These are phyloP conservation scores for Parastagonospora nodorum DNA, from an alignment of 2,329 filamentous ascomycete species.

Conservation along the genomic window DNA sequence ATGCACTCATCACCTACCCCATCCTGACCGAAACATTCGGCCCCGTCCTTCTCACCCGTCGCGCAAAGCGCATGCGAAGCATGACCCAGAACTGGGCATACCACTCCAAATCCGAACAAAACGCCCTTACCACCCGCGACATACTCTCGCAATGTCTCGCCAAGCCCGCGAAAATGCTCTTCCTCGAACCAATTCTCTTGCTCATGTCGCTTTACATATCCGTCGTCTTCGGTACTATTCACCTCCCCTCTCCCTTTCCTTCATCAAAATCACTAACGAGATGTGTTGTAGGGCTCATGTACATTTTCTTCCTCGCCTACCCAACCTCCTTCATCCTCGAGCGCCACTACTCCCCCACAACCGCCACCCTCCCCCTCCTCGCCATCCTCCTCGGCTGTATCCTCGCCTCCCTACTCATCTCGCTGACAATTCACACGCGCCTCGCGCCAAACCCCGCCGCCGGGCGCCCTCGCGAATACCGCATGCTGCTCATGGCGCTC, in stretches of 20 bases:
- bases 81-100: constrained; percentile 55
- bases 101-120: constrained; percentile 53
- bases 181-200: constrained; percentile 11
- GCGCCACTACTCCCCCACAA: constrained; percentile 35
- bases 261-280: no score
- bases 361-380: constrained; percentile 42
- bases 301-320: constrained; percentile 55
- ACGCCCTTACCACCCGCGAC: constrained; percentile 43
- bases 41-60: constrained; percentile 54
- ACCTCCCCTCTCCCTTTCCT: no score
- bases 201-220: constrained; percentile 4
- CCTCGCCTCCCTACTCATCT: constrained; percentile 25
- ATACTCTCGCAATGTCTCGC: constrained; percentile 52
- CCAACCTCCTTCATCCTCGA: constrained; percentile 48
- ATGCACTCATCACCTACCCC: constrained; percentile 55
- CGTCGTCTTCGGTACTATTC: constrained; percentile 41
- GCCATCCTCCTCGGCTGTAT: constrained; percentile 9
- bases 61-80: constrained; percentile 55
- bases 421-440: constrained; percentile 36
- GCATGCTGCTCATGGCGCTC: constrained; percentile 55
- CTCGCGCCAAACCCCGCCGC: constrained; percentile 38
- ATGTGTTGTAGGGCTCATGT: constrained; percentile 28
- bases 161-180: constrained; percentile 6
- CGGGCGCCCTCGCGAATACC: constrained; percentile 48
- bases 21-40: constrained; percentile 53